phyloP scores from a whole-genome alignment of 495 filamentous ascomycete genomes.

The Neurospora tetraspora region DNA sequence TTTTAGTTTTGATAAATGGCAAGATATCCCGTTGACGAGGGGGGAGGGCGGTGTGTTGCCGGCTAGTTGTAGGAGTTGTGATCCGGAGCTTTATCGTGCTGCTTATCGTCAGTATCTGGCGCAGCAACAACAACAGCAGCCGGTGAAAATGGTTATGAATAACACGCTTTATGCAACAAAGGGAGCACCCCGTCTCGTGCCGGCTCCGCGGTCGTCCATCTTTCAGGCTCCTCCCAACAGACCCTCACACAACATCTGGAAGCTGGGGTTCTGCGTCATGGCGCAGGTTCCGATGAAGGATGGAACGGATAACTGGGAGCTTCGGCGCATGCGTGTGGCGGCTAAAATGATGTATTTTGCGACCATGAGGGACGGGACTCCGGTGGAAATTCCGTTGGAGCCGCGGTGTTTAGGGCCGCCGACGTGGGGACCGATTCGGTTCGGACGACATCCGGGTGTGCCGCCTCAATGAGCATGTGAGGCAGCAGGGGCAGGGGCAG shows the following conservation, averaged over 20 bases:
- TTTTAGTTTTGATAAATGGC: not conserved
- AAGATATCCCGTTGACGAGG: not conserved
- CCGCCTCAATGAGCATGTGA: not conserved
- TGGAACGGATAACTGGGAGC: not conserved
- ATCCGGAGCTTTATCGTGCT: not conserved
- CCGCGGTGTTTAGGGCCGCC: not conserved
- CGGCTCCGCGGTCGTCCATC: not conserved
- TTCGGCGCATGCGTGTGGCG: not conserved
- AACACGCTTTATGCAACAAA: not conserved
- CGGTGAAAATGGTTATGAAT: not conserved
- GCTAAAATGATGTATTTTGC: not conserved
- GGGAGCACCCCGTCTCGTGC: not conserved
- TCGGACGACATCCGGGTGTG: not conserved
- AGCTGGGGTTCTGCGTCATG: not conserved
- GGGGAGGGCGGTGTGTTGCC: not conserved
- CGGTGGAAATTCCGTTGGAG: not conserved
- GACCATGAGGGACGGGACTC: not conserved
- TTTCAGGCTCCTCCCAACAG: not conserved
- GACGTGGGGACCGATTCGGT: not conserved
- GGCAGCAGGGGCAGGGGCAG: not conserved
- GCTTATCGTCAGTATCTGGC: not conserved
- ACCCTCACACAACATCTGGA: not conserved
- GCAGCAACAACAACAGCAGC: not conserved
- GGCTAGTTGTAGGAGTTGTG: not conserved
- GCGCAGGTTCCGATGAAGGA: not conserved